Evolutionary conservation across 352 stramenopile genomes (phyloP), one percentile per base, ranked within the genome.

Genomic region (Phytopythium montanum): DNA sequence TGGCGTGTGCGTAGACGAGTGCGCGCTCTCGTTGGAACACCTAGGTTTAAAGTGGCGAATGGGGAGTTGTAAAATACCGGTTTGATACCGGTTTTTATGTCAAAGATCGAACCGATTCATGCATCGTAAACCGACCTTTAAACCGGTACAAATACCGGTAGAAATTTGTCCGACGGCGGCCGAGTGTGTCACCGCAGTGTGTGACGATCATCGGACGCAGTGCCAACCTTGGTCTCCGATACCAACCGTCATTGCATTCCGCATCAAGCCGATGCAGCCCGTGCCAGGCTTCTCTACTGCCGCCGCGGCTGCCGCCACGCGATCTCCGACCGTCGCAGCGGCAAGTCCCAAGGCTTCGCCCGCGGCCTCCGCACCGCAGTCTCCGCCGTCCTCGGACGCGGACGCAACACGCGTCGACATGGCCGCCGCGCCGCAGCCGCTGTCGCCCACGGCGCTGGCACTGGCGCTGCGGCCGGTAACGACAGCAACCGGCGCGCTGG

Each of bases 321-420:
- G 2, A 23, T 29, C 25, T 25, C 60, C 58, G 50, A 65, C n/a
- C 50, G 26, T 48, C 13, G 19, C 10, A 4, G 41, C 51, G n/a
- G 55, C 45, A 28, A 56, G 54, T 13, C 4, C 34, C 31, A 46
- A 58, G 52, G n/a, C 21, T 23, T 57, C 36, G 5, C 36, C 54
- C 23, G 54, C 54, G 16, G 51, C 54, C 13, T 31, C 23, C 6
- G 26, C 25, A 26, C 16, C 38, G n/a, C n/a, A n/a, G 16, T 39
- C 54, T 2, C 38, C 54, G 38, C 16, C 8, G 2, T 55, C 49
- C 12, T 55, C 49, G 5, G 29, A 55, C 49, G 29, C 29, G 29
- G 49, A 42, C 28, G 45, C 45, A 13, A 55, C 19, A 19, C 8
- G 19, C 6, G 19, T 28, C 18, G 14, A 1, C 25, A 53, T 36